phyloP scores from a whole-genome alignment of 805 yeast species.

The Candida pini region DNA sequence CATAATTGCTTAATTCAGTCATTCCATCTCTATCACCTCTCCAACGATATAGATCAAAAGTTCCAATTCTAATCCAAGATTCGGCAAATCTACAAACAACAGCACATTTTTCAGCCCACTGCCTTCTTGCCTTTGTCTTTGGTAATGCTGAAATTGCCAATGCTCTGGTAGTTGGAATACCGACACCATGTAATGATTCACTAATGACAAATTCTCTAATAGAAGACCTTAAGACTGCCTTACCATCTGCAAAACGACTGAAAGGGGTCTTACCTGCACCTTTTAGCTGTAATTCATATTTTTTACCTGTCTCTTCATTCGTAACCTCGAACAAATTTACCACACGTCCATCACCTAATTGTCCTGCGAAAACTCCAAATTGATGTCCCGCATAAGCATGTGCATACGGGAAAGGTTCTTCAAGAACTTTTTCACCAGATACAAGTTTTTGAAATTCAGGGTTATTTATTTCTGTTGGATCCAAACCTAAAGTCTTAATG shows the following conservation, averaged over 20 bases:
- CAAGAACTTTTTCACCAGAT: constrained; percentile 49
- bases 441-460: constrained; percentile 44
- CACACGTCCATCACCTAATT: constrained; percentile 93
- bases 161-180: constrained; percentile 85
- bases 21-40: constrained; percentile 64
- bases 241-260: constrained; percentile 95
- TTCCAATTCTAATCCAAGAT: constrained; percentile 83
- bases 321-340: constrained; percentile 70
- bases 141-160: constrained; percentile 69
- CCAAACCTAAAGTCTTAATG: constrained; percentile 54
- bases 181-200: constrained; percentile 73
- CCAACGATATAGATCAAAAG: constrained; percentile 76
- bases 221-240: constrained; percentile 84
- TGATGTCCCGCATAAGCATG: constrained; percentile 96
- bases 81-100: constrained; percentile 79
- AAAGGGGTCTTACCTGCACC: constrained; percentile 92
- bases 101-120: constrained; percentile 74
- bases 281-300: constrained; percentile 73
- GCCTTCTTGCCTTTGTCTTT: constrained; percentile 67
- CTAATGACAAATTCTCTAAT: constrained; percentile 83
- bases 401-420: constrained; percentile 63
- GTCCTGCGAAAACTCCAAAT: constrained; percentile 96
- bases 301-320: constrained; percentile 34
- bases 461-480: constrained; percentile 21
- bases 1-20: constrained; percentile 61